Evolutionary conservation across 129 eudicot species (phyloP).

Genomic region (Centaurea solstitialis): DNA sequence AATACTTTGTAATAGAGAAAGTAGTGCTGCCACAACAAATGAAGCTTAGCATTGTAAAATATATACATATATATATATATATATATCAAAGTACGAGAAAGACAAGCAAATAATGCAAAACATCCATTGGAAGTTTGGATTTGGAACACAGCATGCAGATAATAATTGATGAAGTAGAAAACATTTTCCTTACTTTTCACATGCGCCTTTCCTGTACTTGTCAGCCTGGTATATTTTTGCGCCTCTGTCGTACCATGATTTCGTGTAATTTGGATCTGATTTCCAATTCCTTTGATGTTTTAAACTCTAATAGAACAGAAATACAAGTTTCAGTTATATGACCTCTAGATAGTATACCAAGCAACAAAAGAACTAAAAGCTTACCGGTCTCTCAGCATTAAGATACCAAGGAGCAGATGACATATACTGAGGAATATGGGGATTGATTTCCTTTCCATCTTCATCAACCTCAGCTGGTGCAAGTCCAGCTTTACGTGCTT

Average conservation of each 20-base stretch:
- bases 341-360: not conserved
- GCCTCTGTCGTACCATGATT: constrained; percentile 81
- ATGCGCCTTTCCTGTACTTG: constrained; percentile 81
- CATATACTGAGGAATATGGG: constrained; percentile 97
- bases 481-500: constrained; percentile 94
- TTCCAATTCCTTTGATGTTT: constrained; percentile 98
- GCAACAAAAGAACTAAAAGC: constrained; percentile 2
- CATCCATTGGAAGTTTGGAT: not conserved
- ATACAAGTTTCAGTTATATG: not conserved
- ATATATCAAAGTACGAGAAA: not conserved
- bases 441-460: constrained; percentile 98
- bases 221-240: constrained; percentile 69
- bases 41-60: not conserved
- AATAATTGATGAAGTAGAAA: not conserved
- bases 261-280: constrained; percentile 74
- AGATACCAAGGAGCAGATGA: constrained; percentile 99
- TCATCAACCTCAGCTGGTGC: constrained; percentile 97
- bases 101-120: not conserved
- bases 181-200: constrained; percentile 59
- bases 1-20: not conserved
- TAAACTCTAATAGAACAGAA: constrained; percentile 45
- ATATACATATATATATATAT: too few species aligned
- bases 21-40: not conserved
- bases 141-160: not conserved
- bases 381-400: constrained; percentile 80